Conservation (phyloP, 2,329 filamentous ascomycete genomes). For the Cladosporium sp. region DNA sequence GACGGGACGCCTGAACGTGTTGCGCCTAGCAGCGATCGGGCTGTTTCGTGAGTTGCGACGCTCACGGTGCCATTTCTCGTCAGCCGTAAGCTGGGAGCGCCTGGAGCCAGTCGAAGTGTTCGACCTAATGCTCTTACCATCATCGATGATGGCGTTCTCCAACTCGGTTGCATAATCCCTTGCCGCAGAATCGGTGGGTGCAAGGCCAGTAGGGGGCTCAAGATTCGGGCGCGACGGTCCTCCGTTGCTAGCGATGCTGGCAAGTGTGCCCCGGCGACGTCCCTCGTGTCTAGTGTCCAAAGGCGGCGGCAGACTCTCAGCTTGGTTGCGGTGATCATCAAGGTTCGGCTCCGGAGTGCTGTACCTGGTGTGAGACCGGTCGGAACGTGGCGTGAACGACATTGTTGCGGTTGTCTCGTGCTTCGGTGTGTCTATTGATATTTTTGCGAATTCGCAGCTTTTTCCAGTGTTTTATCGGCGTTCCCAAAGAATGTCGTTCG, state of each 20-base stretch:
- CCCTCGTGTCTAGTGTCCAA: constrained; percentile 42
- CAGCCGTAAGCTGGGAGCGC: constrained; percentile 19
- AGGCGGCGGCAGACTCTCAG: constrained; percentile 55
- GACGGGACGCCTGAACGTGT: constrained; percentile 39
- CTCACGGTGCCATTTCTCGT: constrained; percentile 31
- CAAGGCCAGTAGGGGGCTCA: constrained; percentile 38
- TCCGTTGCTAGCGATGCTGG: constrained; percentile 54
- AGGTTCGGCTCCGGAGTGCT: constrained; percentile 73
- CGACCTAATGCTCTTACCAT: constrained; percentile 52
- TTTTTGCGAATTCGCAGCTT: background rate
- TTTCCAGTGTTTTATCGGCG: background rate
- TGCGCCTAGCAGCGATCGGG: constrained; percentile 37
- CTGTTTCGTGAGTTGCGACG: constrained; percentile 26
- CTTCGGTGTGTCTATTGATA: background rate
- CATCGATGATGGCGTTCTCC: constrained; percentile 84
- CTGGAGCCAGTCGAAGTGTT: constrained; percentile 39
- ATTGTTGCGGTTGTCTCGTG: constrained; percentile 32
- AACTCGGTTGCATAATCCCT: constrained; percentile 59
- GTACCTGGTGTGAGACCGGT: constrained; percentile 61
- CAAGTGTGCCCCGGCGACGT: constrained; percentile 65
- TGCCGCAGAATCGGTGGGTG: constrained; percentile 41
- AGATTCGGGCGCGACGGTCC: constrained; percentile 44
- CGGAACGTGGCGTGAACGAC: constrained; percentile 62
- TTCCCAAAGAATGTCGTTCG: background rate
- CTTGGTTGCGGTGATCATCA: constrained; percentile 78